Base-by-base conservation (phyloP, 805 yeast genomes). In the Wickerhamomyces alni region DNA sequence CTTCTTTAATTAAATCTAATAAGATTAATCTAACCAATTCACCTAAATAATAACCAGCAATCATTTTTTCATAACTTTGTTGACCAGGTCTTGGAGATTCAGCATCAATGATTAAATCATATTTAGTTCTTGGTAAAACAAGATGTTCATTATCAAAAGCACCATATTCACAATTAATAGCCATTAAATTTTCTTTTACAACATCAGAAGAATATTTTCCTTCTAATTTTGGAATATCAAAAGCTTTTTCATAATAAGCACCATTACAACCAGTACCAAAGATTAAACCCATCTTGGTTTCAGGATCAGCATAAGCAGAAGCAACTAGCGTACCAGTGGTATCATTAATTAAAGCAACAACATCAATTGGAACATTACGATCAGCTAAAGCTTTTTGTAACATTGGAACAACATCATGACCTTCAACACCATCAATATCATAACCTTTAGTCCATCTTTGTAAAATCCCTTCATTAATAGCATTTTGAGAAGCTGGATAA, bases 401-500 rank as follows among this genome's bases (percentile, higher is more conserved):
- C 87, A 89, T 73, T 47, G 95, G 94, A 38, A 85, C 96, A 44
- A 91, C 96, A 59, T 91, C 94, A 42, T 84, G 77, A 48, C 96
- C 96, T 69, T 91, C 98, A 41, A 91, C 96, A 43, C 82, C 87
- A 43, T 76, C 83, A 52, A 91, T 87, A 63, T 91, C 96, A 66
- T 86, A 91, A 49, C 98, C 99, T 70, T 91, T 91, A 47, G 98
- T 91, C 98, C 98, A 91, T 65, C 91, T 77, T 72, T 87, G 96
- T 59, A 91, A 75, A 40, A 83, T 59, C 63, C 98, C 99, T 51
- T 75, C 71, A 70, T 87, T 83, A 62, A 91, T 87, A 44, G 84
- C 83, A 50, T 69, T 62, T 67, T 91, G 99, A 31, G 83, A 69
- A 31, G 86, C 84, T 45, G 98, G 97, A 70, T 82, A 91, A 12